Evolutionary conservation across 2,329 filamentous ascomycete genomes (phyloP).

Genomic region (Nothomitra cinnamomea): DNA sequence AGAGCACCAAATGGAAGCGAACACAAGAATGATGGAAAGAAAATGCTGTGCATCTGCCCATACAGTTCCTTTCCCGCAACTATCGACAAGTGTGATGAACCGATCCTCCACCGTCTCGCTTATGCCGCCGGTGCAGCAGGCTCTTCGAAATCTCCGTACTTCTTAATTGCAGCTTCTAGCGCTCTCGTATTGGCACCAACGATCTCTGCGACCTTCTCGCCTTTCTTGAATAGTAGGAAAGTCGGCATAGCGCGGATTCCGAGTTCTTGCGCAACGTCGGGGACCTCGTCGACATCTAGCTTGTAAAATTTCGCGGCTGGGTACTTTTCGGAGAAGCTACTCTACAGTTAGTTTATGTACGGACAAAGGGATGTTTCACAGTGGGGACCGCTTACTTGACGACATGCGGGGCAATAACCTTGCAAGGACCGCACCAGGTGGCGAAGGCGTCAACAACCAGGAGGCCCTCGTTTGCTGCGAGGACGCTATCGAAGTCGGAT

Average conservation of each 20-base stretch:
- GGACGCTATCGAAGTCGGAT: conserved; percentile 38
- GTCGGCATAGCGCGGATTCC: conserved; percentile 84
- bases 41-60: neutral
- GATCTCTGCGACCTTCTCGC: conserved; percentile 53
- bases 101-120: no score
- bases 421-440: conserved; percentile 90
- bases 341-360: neutral
- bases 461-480: conserved; percentile 34
- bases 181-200: conserved; percentile 64
- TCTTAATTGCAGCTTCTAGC: conserved; percentile 37
- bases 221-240: conserved; percentile 70
- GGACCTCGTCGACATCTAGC: conserved; percentile 74
- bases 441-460: conserved; percentile 80
- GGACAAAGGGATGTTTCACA: conserved; percentile 1
- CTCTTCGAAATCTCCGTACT: neutral
- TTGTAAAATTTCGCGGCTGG: conserved; percentile 60
- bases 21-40: neutral
- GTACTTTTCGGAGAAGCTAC: conserved; percentile 42
- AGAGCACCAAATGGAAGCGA: no score
- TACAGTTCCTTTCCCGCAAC: neutral
- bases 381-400: conserved; percentile 34
- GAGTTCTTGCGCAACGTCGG: conserved; percentile 59
- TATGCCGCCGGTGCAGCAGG: no score
- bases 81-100: no score
- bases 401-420: conserved; percentile 65